These are phyloP conservation scores for Carex scoparia DNA, from an alignment of 176 grass and related monocot species.

Conservation along the genomic window DNA sequence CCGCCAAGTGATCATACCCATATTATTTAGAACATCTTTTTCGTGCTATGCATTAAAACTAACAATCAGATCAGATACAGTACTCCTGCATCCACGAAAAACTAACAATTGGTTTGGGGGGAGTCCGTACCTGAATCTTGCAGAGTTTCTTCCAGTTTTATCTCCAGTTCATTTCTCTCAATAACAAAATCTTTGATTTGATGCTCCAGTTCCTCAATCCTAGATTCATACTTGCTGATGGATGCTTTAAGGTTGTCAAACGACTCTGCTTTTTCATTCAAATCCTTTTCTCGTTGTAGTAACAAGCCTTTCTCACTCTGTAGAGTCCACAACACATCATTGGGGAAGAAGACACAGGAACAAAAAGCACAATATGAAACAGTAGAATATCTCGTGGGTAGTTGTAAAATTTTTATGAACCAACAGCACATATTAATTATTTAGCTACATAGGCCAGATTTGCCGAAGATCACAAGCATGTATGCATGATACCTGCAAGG, in stretches of 20 bases:
- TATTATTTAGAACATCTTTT: not conserved
- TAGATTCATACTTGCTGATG: slow-evolving; percentile 56
- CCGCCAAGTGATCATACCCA: not conserved
- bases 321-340: not conserved
- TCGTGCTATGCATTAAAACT: not conserved
- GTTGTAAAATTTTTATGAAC: not conserved
- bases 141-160: slow-evolving; percentile 75
- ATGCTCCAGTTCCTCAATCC: slow-evolving; percentile 70
- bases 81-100: not conserved
- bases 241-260: slow-evolving; percentile 51
- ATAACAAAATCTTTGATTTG: slow-evolving; percentile 50
- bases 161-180: slow-evolving; percentile 90
- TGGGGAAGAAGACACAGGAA: not conserved
- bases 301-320: slow-evolving; percentile 69
- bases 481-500: slow-evolving; percentile 50
- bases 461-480: not conserved
- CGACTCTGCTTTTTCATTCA: slow-evolving; percentile 57
- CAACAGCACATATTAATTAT: not conserved
- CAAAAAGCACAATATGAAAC: not conserved
- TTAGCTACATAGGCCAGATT: not conserved
- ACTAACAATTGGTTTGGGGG: not conserved
- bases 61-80: not conserved
- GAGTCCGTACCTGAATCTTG: slow-evolving; percentile 78
- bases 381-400: not conserved
- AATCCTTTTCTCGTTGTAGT: slow-evolving; percentile 70